These are phyloP conservation scores for Colletotrichum destructivum DNA, from an alignment of 2,329 filamentous ascomycete genomes.

Conservation along the genomic window DNA sequence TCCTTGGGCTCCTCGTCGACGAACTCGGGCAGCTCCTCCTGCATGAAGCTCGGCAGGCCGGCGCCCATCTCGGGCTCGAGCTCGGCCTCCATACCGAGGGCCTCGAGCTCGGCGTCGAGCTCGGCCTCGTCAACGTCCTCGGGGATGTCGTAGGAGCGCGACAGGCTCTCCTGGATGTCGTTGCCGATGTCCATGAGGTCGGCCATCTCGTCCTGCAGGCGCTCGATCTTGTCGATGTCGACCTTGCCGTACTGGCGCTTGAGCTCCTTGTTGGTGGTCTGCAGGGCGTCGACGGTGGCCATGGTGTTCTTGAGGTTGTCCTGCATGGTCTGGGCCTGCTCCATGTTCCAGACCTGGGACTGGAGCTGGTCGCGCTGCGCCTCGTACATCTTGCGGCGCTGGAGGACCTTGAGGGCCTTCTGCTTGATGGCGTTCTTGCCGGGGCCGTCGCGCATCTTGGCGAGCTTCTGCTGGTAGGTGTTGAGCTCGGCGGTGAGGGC, in stretches of 20 bases:
- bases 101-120: slow-evolving; percentile 95
- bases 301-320: slow-evolving; percentile 99
- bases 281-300: slow-evolving; percentile 98
- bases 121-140: slow-evolving; percentile 98
- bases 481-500: slow-evolving; percentile 91
- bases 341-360: slow-evolving; percentile 98
- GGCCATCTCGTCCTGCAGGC: slow-evolving; percentile 98
- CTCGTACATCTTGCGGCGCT: slow-evolving; percentile 95
- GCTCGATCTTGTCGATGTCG: slow-evolving; percentile 97
- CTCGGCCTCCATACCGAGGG: slow-evolving; percentile 93
- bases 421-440: slow-evolving; percentile 94
- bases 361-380: slow-evolving; percentile 93
- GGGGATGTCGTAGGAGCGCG: slow-evolving; percentile 91
- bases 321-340: slow-evolving; percentile 98
- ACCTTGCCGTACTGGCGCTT: slow-evolving; percentile 97
- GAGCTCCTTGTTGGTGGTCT: slow-evolving; percentile 94
- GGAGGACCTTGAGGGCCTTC: slow-evolving; percentile 93
- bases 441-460: slow-evolving; percentile 95
- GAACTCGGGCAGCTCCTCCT: slow-evolving; percentile 91
- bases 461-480: slow-evolving; percentile 88
- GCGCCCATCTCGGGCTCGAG: slow-evolving; percentile 78
- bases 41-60: slow-evolving; percentile 85
- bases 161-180: slow-evolving; percentile 96
- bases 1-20: slow-evolving; percentile 89
- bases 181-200: slow-evolving; percentile 98